Percentiles rank a stretch among this genome's conserved stretches.
Conservation (phyloP, 768 basidiomycete species). For the Suillus discolor region DNA sequence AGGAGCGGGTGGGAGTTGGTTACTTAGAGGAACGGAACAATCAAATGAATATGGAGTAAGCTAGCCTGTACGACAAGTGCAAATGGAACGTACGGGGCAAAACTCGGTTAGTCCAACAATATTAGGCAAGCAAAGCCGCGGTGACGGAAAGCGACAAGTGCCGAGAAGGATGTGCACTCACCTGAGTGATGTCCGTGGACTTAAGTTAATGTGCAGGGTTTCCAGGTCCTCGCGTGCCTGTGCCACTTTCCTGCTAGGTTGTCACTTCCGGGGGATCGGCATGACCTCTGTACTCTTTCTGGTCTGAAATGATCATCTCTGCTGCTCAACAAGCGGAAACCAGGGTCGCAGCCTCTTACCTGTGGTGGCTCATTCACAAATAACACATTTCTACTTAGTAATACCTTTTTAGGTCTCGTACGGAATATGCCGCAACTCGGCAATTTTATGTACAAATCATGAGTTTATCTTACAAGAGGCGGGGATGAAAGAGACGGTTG, state of each 20-base stretch:
- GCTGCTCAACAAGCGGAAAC: constrained; percentile 9
- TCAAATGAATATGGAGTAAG: constrained; percentile 27
- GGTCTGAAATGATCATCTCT: constrained; percentile 15
- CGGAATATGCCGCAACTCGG: constrained; percentile 31
- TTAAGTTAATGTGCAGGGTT: constrained; percentile 40
- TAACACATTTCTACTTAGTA: constrained; percentile 17
- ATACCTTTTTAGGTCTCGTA: constrained; percentile 27
- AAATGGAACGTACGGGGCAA: constrained; percentile 27
- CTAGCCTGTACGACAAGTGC: constrained; percentile 28
- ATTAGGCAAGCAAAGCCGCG: constrained; percentile 39
- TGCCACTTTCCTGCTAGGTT: constrained; percentile 26
- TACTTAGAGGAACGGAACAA: constrained; percentile 18
- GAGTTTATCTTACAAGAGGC: constrained; percentile 10
- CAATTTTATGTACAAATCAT: constrained; percentile 29
- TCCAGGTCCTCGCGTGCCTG: constrained; percentile 39
- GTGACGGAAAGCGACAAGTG: constrained; percentile 37
- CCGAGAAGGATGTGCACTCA: constrained; percentile 34
- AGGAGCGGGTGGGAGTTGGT: constrained; percentile 19
- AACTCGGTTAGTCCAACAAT: constrained; percentile 30
- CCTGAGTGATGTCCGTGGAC: constrained; percentile 39
- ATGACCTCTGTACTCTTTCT: constrained; percentile 23
- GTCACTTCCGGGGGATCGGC: constrained; percentile 30
- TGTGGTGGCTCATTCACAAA: constrained; percentile 13
- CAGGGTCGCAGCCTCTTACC: constrained; percentile 8
- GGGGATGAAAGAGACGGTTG: constrained; percentile 12